Evolutionary conservation across 352 stramenopile genomes (phyloP).

Genomic region (Phytopythium chamaehyphon): DNA sequence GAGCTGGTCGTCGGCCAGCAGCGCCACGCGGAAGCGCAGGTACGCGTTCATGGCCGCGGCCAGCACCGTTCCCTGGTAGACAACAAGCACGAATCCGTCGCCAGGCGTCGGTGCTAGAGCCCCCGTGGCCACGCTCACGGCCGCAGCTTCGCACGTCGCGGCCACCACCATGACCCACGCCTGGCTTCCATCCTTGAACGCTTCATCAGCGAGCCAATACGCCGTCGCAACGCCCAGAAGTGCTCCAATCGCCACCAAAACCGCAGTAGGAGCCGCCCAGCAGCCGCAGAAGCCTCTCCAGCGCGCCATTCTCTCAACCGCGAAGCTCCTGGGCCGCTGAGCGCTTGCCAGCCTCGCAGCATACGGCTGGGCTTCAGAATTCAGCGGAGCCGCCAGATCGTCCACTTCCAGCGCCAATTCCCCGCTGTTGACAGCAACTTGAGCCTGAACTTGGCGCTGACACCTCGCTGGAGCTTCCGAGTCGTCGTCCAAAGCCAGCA

Average conservation of each 20-base stretch:
- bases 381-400: not conserved
- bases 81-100: conserved; percentile 32
- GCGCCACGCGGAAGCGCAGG: conserved; percentile 30
- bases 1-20: conserved; percentile 26
- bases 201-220: conserved; percentile 21
- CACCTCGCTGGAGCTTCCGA: too few species aligned
- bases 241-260: conserved; percentile 17
- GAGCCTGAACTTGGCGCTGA: too few species aligned
- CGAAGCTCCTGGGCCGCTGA: conserved; percentile 27
- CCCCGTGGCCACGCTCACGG: conserved; percentile 28
- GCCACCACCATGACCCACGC: conserved; percentile 33
- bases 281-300: conserved; percentile 19
- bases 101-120: conserved; percentile 28
- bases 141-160: conserved; percentile 20
- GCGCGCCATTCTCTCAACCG: conserved; percentile 18
- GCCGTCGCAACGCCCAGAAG: conserved; percentile 14
- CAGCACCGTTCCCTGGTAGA: conserved; percentile 44
- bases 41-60: conserved; percentile 49
- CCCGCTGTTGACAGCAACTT: too few species aligned
- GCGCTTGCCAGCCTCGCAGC: conserved; percentile 13
- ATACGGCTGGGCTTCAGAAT: conserved; percentile 17
- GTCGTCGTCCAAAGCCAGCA: conserved; percentile 23
- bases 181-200: conserved; percentile 16
- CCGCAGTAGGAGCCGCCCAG: conserved; percentile 25
- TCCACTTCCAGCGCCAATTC: conserved; percentile 15